A percentile compares a stretch with the other conserved stretches of the same genome.
These are phyloP conservation scores for Nannochloropsis gaditana DNA, from an alignment of 108 stramenopile genomes.

Conservation along the genomic window DNA sequence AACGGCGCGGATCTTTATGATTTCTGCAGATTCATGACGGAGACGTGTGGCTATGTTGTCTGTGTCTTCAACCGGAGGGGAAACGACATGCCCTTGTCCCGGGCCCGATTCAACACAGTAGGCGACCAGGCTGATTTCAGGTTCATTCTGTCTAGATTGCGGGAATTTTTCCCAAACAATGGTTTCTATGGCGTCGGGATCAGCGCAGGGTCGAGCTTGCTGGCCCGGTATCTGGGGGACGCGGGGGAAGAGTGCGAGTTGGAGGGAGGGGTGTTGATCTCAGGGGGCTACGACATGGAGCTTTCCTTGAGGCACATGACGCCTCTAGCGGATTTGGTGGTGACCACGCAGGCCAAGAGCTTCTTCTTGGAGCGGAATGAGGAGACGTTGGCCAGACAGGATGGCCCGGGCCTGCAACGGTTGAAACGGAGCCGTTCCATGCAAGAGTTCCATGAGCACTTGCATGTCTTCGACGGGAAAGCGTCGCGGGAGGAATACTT, in stretches of 20 bases:
- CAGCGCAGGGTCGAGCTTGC: conserved; percentile 8
- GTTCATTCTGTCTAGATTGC: not conserved
- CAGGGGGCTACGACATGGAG: not conserved
- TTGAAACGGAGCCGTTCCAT: conserved; percentile 4
- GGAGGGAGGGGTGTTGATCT: not conserved
- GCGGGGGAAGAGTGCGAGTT: conserved; percentile 19
- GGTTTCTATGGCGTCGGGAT: not conserved
- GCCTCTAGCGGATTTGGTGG: not conserved
- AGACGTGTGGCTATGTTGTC: not conserved
- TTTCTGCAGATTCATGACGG: not conserved
- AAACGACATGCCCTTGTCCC: conserved; percentile 3
- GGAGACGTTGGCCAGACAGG: not conserved
- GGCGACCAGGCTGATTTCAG: not conserved
- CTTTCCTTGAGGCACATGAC: conserved; percentile 1
- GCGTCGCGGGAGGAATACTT: not conserved
- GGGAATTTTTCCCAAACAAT: not conserved
- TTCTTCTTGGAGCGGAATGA: conserved; percentile 7
- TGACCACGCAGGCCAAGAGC: conserved; percentile 7
- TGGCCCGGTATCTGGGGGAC: not conserved
- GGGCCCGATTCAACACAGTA: conserved; percentile 4
- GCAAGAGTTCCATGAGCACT: conserved; percentile 7
- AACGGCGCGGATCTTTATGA: not conserved
- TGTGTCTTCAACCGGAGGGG: conserved; percentile 15
- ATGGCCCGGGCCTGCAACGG: conserved; percentile 12
- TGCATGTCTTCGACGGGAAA: not conserved